Conservation (phyloP, 1,139 yeast species). For the Lodderomyces theae region DNA sequence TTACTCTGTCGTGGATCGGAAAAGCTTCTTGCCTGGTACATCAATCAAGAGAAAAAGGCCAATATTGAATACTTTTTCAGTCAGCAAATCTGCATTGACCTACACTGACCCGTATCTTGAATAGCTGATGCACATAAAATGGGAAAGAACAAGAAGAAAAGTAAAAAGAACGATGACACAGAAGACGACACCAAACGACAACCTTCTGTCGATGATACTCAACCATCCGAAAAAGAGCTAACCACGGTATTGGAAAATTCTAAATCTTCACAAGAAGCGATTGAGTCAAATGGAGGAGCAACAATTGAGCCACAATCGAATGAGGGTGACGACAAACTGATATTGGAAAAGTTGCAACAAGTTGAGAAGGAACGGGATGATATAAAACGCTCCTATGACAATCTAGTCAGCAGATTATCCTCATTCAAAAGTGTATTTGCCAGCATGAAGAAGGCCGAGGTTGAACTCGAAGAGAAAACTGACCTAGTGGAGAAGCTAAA, state of each 20-base stretch:
- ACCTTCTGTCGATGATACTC: too few species aligned
- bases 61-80: too few species aligned
- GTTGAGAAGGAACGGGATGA: slow-evolving; percentile 56
- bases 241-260: not conserved
- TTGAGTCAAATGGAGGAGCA: not conserved
- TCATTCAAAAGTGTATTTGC: slow-evolving; percentile 76
- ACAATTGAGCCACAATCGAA: not conserved
- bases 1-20: too few species aligned
- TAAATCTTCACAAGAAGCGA: not conserved
- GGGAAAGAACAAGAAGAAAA: slow-evolving; percentile 1
- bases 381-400: slow-evolving; percentile 69
- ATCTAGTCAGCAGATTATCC: slow-evolving; percentile 69
- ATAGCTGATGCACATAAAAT: not conserved
- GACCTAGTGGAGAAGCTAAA: slow-evolving; percentile 30
- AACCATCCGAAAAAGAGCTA: slow-evolving; percentile 1
- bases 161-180: not conserved
- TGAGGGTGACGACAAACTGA: not conserved
- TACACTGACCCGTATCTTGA: too few species aligned
- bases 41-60: too few species aligned
- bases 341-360: slow-evolving; percentile 12
- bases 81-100: not conserved
- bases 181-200: slow-evolving; percentile 1
- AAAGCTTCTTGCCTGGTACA: too few species aligned
- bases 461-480: slow-evolving; percentile 61
- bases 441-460: slow-evolving; percentile 74